These are phyloP conservation scores for Candolleomyces eurysporus DNA, from an alignment of 768 basidiomycete species.

Conservation along the genomic window DNA sequence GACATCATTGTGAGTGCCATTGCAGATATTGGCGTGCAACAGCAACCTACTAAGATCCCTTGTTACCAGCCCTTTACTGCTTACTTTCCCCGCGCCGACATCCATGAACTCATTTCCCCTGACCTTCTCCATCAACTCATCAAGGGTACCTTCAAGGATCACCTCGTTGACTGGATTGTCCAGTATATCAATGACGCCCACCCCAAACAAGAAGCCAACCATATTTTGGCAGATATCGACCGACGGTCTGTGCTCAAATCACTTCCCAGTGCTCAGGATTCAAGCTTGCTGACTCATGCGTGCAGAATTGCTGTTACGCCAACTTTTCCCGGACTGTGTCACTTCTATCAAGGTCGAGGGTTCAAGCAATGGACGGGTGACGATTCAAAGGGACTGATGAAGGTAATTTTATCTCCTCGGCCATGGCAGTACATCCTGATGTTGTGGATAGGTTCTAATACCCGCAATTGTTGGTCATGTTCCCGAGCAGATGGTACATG, in stretches of 20 bases:
- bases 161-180: conserved; percentile 34
- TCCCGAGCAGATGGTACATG: conserved; percentile 17
- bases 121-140: too few species aligned
- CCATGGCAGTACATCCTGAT: neutral
- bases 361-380: conserved; percentile 38
- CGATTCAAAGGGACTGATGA: conserved; percentile 38
- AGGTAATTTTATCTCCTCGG: conserved; percentile 17
- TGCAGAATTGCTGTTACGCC: conserved; percentile 20
- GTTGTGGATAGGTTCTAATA: conserved; percentile 16
- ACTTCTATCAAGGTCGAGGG: conserved; percentile 24
- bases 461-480: conserved; percentile 16
- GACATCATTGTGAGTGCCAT: too few species aligned
- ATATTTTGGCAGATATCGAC: conserved; percentile 34
- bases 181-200: conserved; percentile 24
- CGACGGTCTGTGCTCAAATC: conserved; percentile 15
- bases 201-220: conserved; percentile 14
- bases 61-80: conserved; percentile 35
- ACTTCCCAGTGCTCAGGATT: neutral
- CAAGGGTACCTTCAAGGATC: conserved; percentile 29
- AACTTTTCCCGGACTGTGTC: conserved; percentile 17
- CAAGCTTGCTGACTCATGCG: conserved; percentile 4
- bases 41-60: conserved; percentile 28
- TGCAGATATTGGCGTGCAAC: neutral
- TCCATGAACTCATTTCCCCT: too few species aligned
- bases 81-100: conserved; percentile 36